Percentiles rank a stretch among this genome's conserved stretches.
Conservation (phyloP, 2,329 filamentous ascomycete genomes). For the Cercospora janseana region DNA sequence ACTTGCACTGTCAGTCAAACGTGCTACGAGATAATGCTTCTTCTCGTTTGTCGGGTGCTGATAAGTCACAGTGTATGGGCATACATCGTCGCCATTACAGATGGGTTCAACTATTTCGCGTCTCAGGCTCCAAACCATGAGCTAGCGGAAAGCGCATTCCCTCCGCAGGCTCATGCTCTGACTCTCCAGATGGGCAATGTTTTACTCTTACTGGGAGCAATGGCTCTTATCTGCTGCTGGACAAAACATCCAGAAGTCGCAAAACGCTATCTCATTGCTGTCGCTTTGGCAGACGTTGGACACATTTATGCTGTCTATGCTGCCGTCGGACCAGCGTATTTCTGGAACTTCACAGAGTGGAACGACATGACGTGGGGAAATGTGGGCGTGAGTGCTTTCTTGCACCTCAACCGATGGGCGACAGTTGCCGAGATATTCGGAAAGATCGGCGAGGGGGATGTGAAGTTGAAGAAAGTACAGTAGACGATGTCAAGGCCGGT, state of each 20-base stretch:
- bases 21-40: no score
- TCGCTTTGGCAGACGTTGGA: constrained; percentile 23
- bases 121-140: constrained; percentile 16
- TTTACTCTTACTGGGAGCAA: constrained; percentile 20
- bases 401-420: constrained; percentile 20
- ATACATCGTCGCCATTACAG: constrained; percentile 14
- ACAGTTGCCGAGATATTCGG: constrained; percentile 22
- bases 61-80: constrained; percentile 16
- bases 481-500: not conserved
- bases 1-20: constrained; percentile 19
- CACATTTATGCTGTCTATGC: constrained; percentile 25
- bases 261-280: constrained; percentile 19
- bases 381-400: constrained; percentile 18
- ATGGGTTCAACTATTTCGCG: constrained; percentile 20
- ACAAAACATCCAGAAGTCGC: constrained; percentile 14
- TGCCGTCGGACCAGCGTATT: constrained; percentile 16
- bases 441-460: not conserved
- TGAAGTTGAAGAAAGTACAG: constrained; percentile 1
- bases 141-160: constrained; percentile 3
- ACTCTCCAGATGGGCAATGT: constrained; percentile 21
- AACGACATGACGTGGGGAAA: constrained; percentile 26
- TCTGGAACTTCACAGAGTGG: constrained; percentile 18
- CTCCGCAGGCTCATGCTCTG: constrained; percentile 20
- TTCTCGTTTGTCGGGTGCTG: no score
- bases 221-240: constrained; percentile 27